Conservation (phyloP, 768 basidiomycete species). For the Chalciporus sphaerocephalus region DNA sequence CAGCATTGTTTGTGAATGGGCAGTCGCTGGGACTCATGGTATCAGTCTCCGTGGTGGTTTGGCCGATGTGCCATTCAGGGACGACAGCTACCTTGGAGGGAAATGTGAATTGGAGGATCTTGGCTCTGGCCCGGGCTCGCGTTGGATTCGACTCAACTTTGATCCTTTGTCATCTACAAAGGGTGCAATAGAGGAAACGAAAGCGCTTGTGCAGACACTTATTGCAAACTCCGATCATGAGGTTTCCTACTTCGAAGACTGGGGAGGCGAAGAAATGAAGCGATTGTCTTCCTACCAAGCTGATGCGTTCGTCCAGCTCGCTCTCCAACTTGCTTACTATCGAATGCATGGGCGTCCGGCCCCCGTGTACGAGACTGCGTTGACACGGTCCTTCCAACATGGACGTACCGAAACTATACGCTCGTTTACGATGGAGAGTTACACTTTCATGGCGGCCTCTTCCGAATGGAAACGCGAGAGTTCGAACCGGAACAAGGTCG, state of each 20-base stretch:
- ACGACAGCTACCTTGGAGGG: background rate
- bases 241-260: slow-evolving; percentile 76
- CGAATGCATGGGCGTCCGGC: slow-evolving; percentile 70
- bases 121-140: slow-evolving; percentile 15
- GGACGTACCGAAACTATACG: slow-evolving; percentile 91
- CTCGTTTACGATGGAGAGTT: slow-evolving; percentile 65
- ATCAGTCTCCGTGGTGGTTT: slow-evolving; percentile 46
- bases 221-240: slow-evolving; percentile 80
- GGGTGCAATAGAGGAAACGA: slow-evolving; percentile 56
- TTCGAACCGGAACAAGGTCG: slow-evolving; percentile 7
- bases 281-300: slow-evolving; percentile 52
- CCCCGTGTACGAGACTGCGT: slow-evolving; percentile 89
- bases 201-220: slow-evolving; percentile 50
- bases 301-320: slow-evolving; percentile 90
- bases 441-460: slow-evolving; percentile 44
- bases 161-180: slow-evolving; percentile 56
- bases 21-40: slow-evolving; percentile 40
- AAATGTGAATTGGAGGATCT: slow-evolving; percentile 3
- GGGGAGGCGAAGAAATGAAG: slow-evolving; percentile 87
- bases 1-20: slow-evolving; percentile 81
- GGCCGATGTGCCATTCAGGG: slow-evolving; percentile 31
- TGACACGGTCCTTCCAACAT: slow-evolving; percentile 80
- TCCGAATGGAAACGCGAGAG: slow-evolving; percentile 15
- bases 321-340: slow-evolving; percentile 88
- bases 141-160: slow-evolving; percentile 73